Conservation (phyloP, 257 asterid species). For the Solanum paucissectum region DNA sequence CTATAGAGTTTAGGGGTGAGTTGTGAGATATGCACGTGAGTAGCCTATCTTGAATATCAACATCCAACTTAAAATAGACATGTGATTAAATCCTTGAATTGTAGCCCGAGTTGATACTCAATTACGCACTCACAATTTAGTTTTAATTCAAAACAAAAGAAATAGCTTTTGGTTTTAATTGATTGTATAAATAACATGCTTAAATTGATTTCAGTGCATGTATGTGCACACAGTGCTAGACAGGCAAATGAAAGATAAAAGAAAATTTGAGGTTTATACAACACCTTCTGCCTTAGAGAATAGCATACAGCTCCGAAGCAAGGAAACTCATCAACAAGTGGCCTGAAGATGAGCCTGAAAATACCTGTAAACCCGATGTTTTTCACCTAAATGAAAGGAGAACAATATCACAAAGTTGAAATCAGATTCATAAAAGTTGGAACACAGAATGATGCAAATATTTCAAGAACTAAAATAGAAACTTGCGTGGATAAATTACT, state of each 20-base stretch:
- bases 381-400: conserved; percentile 46
- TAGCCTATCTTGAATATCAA: background rate
- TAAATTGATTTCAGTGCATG: background rate
- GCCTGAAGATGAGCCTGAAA: conserved; percentile 84
- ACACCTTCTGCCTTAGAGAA: conserved; percentile 78
- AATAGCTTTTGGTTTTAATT: too few relatives aligned
- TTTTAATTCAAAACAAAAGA: too few relatives aligned
- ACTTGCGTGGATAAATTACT: background rate
- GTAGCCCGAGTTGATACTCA: too few relatives aligned
- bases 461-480: background rate
- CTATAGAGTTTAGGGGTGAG: background rate
- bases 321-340: conserved; percentile 79
- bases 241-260: background rate
- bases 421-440: background rate
- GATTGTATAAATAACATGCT: background rate
- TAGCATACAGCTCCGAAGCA: conserved; percentile 88
- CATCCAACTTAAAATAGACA: too few relatives aligned
- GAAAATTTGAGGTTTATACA: background rate
- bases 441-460: background rate
- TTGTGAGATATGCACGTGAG: background rate
- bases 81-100: too few relatives aligned
- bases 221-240: background rate
- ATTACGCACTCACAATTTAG: too few relatives aligned
- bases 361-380: conserved; percentile 84
- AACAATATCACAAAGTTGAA: background rate